Conservation (phyloP, 2,329 filamentous ascomycete genomes). For the Colletotrichum cordylinicola region DNA sequence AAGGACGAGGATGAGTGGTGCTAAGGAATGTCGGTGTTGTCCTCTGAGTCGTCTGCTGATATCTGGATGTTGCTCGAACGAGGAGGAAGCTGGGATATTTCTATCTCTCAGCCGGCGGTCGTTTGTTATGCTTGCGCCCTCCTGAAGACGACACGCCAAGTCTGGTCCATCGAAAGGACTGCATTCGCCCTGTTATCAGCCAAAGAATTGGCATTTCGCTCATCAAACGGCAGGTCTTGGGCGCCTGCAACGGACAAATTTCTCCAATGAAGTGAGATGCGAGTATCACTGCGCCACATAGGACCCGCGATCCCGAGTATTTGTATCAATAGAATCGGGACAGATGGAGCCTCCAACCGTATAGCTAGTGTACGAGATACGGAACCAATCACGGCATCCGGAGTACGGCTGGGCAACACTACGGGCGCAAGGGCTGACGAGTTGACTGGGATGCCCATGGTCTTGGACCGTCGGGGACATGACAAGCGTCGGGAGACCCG, state of each 20-base stretch:
- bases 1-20: neutral
- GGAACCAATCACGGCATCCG: neutral
- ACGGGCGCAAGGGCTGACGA: neutral
- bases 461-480: neutral
- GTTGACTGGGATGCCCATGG: neutral
- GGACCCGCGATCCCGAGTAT: neutral
- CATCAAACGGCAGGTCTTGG: neutral
- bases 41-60: too few relatives aligned
- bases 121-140: neutral
- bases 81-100: neutral
- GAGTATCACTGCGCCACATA: slow-evolving; percentile 3
- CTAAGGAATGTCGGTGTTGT: neutral
- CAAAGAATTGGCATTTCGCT: neutral
- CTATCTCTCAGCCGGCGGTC: neutral
- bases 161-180: neutral
- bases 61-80: neutral
- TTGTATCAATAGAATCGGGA: neutral
- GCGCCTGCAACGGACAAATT: neutral
- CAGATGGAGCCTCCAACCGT: neutral
- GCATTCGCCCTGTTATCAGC: neutral
- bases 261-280: neutral
- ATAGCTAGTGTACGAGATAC: neutral
- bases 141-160: neutral
- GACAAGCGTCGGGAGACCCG: neutral
- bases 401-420: neutral